phyloP scores from a whole-genome alignment of 352 stramenopile genomes.

The Phytophthora melonis region DNA sequence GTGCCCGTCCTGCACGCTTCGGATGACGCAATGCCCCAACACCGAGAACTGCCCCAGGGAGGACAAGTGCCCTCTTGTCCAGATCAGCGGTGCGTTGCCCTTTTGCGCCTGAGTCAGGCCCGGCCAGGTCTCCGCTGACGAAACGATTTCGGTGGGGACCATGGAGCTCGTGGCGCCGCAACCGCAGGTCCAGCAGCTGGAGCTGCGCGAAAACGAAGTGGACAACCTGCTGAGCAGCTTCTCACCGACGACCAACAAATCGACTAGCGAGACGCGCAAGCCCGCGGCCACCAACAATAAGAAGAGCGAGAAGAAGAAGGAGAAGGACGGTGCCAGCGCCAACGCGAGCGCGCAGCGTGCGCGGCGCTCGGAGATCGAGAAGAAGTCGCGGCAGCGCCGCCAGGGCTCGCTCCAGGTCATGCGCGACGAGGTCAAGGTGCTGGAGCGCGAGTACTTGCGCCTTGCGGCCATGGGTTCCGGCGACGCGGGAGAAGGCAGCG shows the following conservation, averaged over 20 bases:
- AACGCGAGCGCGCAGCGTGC: constrained; percentile 37
- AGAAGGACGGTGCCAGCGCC: constrained; percentile 1
- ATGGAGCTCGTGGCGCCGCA: constrained; percentile 29
- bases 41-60: constrained; percentile 1
- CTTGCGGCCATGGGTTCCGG: constrained; percentile 23
- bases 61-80: constrained; percentile 3
- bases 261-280: constrained; percentile 14
- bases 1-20: too few relatives aligned
- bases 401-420: constrained; percentile 59
- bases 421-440: constrained; percentile 57
- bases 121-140: neutral
- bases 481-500: constrained; percentile 25
- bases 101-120: too few relatives aligned
- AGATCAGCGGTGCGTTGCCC: constrained; percentile 17
- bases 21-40: constrained; percentile 28
- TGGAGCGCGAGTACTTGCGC: constrained; percentile 57
- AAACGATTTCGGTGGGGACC: constrained; percentile 20
- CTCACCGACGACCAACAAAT: neutral
- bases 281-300: constrained; percentile 13
- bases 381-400: constrained; percentile 57
- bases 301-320: neutral
- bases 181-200: neutral
- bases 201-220: constrained; percentile 27
- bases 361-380: constrained; percentile 68
- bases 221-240: constrained; percentile 8